Conservation (phyloP, 129 eudicot genomes). For the Solidago caesia region DNA sequence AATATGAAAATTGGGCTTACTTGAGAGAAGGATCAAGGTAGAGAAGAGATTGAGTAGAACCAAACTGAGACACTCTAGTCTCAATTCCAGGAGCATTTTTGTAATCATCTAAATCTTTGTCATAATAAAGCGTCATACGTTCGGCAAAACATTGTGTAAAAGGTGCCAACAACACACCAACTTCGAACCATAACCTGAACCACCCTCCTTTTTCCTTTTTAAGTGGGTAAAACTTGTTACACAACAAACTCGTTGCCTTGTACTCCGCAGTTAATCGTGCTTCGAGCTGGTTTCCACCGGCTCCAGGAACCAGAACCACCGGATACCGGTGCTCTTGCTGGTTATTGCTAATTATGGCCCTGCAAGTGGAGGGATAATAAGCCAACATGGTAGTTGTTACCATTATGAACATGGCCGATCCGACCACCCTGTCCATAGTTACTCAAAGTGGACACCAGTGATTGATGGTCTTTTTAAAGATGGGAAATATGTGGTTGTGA, state of each 20-base stretch:
- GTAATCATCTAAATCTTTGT: constrained; percentile 59
- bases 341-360: constrained; percentile 13
- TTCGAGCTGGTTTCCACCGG: constrained; percentile 92
- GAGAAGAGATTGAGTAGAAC: constrained; percentile 43
- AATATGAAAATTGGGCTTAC: constrained; percentile 1
- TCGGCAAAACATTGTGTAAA: constrained; percentile 51
- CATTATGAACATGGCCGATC: constrained; percentile 12
- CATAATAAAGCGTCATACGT: constrained; percentile 66
- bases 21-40: constrained; percentile 56
- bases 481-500: constrained; percentile 21
- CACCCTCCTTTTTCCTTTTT: constrained; percentile 48
- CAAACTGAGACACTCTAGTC: constrained; percentile 38
- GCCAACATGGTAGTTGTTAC: constrained; percentile 31
- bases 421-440: neutral
- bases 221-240: constrained; percentile 44
- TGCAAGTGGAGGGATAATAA: constrained; percentile 22
- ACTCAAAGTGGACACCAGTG: neutral
- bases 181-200: constrained; percentile 91
- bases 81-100: constrained; percentile 84
- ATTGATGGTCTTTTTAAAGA: constrained; percentile 1
- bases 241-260: constrained; percentile 46
- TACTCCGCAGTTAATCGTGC: constrained; percentile 58
- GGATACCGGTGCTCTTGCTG: constrained; percentile 43
- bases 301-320: constrained; percentile 68
- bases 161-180: constrained; percentile 59